Evolutionary conservation across 1,284 basidiomycete genomes (phyloP), one percentile per base, ranked within the genome.

Genomic region (Takashimella tepidaria): DNA sequence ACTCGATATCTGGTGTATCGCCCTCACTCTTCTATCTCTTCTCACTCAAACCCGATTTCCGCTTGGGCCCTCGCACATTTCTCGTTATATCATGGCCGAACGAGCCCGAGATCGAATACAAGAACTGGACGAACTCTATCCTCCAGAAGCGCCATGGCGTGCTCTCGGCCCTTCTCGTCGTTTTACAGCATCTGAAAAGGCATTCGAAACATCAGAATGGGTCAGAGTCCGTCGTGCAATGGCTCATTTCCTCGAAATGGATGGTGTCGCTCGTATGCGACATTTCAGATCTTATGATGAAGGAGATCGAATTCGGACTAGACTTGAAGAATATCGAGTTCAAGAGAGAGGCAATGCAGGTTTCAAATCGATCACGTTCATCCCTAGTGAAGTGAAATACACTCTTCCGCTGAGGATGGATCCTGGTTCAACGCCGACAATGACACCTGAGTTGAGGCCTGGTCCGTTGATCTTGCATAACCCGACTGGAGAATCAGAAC

Each of bases 1-100:
- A 53, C 73, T 82, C 46, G 81, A 82, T 61, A 78, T 80, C 49
- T 82, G 81, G 81, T 81, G 79, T 41, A 76, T 79, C 55, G 81
- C 79, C 8, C 68, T 82, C 22, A 80, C 79, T 4, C 63, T 82
- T 56, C 72, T 82, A 5, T 73, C 80, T 13, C 74, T 79, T 24
- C 67, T 82, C n/a, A 71, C 77, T 0, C 76, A 79, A 20, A 63
- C 70, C 40, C 76, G 77, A 21, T 82, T 81, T 57, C 81, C 81
- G 1, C 72, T 82, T 49, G 81, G 81, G 2, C 73, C 79, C 2
- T 67, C 72, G 5, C 81, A 82, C 60, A 71, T 73, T 5, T 77
- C 76, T 11, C 62, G 77, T 1, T 69, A 74, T 5, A 64, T 77
- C 50, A 78, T 82, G 74, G 63, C 68, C 12, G 76, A 78, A 54